phyloP scores from a whole-genome alignment of 257 asterid genomes.

The Datura wrightii region DNA sequence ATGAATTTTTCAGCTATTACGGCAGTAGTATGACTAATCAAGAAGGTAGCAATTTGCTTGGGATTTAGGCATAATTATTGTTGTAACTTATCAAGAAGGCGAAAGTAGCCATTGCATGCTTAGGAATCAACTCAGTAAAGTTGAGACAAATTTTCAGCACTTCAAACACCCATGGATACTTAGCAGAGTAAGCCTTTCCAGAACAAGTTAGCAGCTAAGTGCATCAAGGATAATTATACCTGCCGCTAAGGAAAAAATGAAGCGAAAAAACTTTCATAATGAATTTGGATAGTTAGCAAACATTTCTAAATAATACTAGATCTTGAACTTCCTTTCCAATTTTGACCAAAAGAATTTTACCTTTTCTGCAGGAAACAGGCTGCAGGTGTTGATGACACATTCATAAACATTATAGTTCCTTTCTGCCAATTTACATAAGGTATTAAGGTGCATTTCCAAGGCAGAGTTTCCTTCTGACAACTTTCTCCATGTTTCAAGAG shows the following conservation, averaged over 20 bases:
- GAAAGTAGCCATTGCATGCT: neutral
- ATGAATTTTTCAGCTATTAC: neutral
- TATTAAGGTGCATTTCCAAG: constrained; percentile 73
- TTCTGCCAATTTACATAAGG: constrained; percentile 71
- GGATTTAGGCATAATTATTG: neutral
- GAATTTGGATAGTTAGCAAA: neutral
- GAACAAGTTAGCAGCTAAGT: neutral
- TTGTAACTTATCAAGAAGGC: neutral
- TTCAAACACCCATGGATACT: constrained; percentile 2
- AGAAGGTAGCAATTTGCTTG: constrained; percentile 10
- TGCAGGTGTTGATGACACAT: constrained; percentile 62
- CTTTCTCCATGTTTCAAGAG: constrained; percentile 81
- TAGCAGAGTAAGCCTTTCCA: constrained; percentile 15
- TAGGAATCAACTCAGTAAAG: neutral
- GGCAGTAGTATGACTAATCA: neutral
- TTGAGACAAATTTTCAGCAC: neutral
- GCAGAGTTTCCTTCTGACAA: constrained; percentile 78
- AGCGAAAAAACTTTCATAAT: neutral
- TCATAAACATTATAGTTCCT: constrained; percentile 55
- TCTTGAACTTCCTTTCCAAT: constrained; percentile 25
- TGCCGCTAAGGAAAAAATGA: neutral
- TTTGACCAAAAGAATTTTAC: constrained; percentile 42
- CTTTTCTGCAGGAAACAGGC: constrained; percentile 69
- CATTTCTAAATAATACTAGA: neutral
- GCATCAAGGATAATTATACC: constrained; percentile 6